phyloP scores from a whole-genome alignment of 2,329 filamentous ascomycete genomes.

The Fusarium phyllophilum region DNA sequence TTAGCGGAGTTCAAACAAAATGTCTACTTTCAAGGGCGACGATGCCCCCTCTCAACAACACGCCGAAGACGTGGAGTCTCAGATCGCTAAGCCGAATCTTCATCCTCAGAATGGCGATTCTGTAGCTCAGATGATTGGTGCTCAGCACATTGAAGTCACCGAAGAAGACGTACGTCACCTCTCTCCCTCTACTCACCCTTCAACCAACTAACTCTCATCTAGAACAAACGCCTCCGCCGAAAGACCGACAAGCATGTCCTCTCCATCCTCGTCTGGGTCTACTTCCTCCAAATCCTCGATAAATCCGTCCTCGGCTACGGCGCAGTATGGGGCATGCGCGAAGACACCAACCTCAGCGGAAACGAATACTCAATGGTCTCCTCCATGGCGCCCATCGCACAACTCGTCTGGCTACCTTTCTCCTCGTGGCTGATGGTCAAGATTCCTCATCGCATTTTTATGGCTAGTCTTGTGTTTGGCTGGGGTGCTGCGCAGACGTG shows the following conservation, averaged over 20 bases:
- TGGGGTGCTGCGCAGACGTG: conserved; percentile 57
- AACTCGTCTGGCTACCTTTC: conserved; percentile 70
- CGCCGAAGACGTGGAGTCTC: conserved; percentile 16
- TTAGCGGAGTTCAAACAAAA: neutral
- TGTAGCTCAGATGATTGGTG: conserved; percentile 26
- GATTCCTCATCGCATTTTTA: conserved; percentile 67
- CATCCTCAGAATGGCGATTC: neutral
- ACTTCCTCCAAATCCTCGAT: conserved; percentile 69
- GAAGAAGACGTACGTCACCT: conserved; percentile 23
- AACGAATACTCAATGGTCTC: conserved; percentile 67
- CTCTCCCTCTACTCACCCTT: accelerated
- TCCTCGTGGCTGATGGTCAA: conserved; percentile 69
- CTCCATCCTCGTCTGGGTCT: conserved; percentile 65
- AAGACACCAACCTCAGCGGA: conserved; percentile 61
- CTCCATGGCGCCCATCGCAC: conserved; percentile 67
- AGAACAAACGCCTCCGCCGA: conserved; percentile 59
- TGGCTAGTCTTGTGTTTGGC: conserved; percentile 59
- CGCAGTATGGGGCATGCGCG: conserved; percentile 64
- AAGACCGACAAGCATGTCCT: conserved; percentile 72
- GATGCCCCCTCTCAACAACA: conserved; percentile 8
- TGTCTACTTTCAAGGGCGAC: conserved; percentile 13
- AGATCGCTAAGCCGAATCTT: neutral
- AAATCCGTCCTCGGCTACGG: conserved; percentile 67
- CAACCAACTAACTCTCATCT: neutral
- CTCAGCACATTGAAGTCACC: conserved; percentile 26